Percentiles rank a stretch among this genome's conserved stretches.
These are phyloP conservation scores for Neoboletus magnificus DNA, from an alignment of 768 basidiomycete species.

Conservation along the genomic window DNA sequence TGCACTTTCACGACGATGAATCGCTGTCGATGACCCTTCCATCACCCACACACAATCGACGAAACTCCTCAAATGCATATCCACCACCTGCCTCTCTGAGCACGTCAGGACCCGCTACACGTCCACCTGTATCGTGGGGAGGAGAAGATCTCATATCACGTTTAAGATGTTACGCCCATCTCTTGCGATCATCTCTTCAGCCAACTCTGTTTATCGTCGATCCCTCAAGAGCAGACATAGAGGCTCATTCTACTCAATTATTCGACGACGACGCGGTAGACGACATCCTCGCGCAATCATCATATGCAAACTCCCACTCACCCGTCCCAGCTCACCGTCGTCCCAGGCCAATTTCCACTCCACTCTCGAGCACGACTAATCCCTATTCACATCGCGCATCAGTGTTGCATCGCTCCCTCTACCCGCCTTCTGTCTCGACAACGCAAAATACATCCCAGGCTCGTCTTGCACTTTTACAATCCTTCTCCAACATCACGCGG, in stretches of 20 bases:
- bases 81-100: constrained; percentile 58
- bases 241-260: constrained; percentile 81
- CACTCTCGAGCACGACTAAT: constrained; percentile 36
- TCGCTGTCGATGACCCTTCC: constrained; percentile 69
- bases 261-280: constrained; percentile 88
- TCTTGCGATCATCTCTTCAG: constrained; percentile 84
- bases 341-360: constrained; percentile 57
- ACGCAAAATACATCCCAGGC: constrained; percentile 63
- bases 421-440: constrained; percentile 49
- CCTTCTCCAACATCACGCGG: constrained; percentile 91
- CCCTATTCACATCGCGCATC: constrained; percentile 69
- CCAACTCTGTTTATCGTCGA: constrained; percentile 87
- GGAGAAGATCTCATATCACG: constrained; percentile 83
- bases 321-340: constrained; percentile 82
- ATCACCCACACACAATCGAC: constrained; percentile 34
- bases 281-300: constrained; percentile 78
- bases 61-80: constrained; percentile 49
- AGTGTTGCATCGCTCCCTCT: constrained; percentile 74
- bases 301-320: constrained; percentile 72
- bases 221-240: constrained; percentile 89
- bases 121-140: constrained; percentile 64
- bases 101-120: constrained; percentile 39
- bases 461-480: constrained; percentile 81
- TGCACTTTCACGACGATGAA: constrained; percentile 97
- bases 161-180: constrained; percentile 70